These are phyloP conservation scores for Halophytophthora batemanensis DNA, from an alignment of 352 stramenopile species.

Conservation along the genomic window DNA sequence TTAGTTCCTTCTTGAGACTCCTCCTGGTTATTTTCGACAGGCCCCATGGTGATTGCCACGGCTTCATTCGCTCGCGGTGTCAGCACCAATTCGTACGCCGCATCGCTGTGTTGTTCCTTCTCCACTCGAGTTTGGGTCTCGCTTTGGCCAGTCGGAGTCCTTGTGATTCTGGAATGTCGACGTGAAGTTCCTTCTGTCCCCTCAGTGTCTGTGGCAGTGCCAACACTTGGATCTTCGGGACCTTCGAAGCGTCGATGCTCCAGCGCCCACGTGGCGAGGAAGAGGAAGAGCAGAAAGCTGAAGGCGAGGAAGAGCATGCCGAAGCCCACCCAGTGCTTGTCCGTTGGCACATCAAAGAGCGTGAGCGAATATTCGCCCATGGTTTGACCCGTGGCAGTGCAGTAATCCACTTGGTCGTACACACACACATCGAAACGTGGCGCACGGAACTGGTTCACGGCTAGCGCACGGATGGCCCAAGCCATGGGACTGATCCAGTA, in stretches of 20 bases:
- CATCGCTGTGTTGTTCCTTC: constrained; percentile 4
- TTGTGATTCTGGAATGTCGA: not conserved
- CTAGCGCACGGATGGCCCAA: constrained; percentile 24
- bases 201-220: constrained; percentile 2
- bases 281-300: constrained; percentile 36
- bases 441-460: constrained; percentile 41
- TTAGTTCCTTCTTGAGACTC: not conserved
- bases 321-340: constrained; percentile 30
- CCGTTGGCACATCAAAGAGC: constrained; percentile 31
- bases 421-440: constrained; percentile 30
- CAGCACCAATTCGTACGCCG: constrained; percentile 20
- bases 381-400: constrained; percentile 14
- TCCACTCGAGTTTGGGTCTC: not conserved
- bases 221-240: constrained; percentile 10
- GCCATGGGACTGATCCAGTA: constrained; percentile 46
- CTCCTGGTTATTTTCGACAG: constrained; percentile 3
- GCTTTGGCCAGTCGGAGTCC: not conserved
- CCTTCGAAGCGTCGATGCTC: constrained; percentile 33
- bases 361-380: constrained; percentile 43
- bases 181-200: not conserved
- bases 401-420: constrained; percentile 34
- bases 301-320: constrained; percentile 33
- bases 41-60: constrained; percentile 13
- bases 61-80: constrained; percentile 18
- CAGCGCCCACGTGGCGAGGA: constrained; percentile 21